A percentile compares a stretch with the other conserved stretches of the same genome.
phyloP scores from a whole-genome alignment of 306 rosid species.

The Delonix regia region DNA sequence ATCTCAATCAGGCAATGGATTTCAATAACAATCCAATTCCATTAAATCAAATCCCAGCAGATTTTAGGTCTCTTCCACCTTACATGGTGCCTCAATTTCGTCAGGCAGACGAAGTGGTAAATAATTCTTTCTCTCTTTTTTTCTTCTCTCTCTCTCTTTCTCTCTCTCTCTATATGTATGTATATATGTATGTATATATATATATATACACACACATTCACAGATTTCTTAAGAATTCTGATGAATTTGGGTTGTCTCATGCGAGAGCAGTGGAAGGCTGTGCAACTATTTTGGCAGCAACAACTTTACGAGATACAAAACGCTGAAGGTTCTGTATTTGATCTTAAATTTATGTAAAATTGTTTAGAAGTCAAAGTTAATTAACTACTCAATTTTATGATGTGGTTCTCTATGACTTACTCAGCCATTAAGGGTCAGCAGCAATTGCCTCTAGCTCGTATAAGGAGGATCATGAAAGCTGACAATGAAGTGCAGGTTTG shows the following conservation, averaged over 20 bases:
- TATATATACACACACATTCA: no score
- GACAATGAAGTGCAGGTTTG: conserved; percentile 31
- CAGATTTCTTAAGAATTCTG: no score
- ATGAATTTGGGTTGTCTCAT: not conserved
- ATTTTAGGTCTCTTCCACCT: not conserved
- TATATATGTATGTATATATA: no score
- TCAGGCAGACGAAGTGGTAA: not conserved
- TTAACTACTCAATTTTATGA: not conserved
- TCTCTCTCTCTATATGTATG: no score
- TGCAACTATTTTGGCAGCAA: conserved; percentile 37
- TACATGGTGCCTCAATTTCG: not conserved
- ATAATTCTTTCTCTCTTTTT: no score
- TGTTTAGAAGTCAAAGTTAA: not conserved
- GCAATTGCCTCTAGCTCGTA: conserved; percentile 36
- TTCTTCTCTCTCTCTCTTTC: not conserved
- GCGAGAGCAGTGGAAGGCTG: not conserved
- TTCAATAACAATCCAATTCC: not conserved
- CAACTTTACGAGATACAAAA: conserved; percentile 23
- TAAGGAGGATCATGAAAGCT: conserved; percentile 42
- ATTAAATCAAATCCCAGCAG: not conserved
- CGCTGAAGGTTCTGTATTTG: conserved; percentile 25
- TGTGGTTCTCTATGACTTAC: not conserved
- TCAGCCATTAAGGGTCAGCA: conserved; percentile 30
- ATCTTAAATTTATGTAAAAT: not conserved
- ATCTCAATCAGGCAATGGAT: not conserved